Evolutionary conservation across 1,284 basidiomycete genomes (phyloP), one percentile per base, ranked within the genome.

Genomic region (Malassezia psittaci): DNA sequence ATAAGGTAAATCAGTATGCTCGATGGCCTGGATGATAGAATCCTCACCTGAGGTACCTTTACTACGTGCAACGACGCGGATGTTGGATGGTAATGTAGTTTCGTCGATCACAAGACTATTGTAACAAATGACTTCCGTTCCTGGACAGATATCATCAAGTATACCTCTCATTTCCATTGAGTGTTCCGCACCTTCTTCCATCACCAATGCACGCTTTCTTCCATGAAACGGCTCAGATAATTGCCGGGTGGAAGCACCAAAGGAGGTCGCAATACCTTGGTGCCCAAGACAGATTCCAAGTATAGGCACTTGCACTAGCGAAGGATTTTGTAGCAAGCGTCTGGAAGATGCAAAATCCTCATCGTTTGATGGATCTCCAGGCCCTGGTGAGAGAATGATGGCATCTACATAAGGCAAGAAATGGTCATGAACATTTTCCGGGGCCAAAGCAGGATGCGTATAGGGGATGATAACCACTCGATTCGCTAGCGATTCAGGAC

Each of bases 241-340:
- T 54, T 63, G 57, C 3, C 48, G 57, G 24, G 70, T 58, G 12
- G 47, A 51, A 0, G 83, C 90, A 11, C 89, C 90, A 62, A 82
- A 83, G 48, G 85, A 85, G 8, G 86, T 79, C 0, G 83, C 87
- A 35, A 96, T 80, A 56, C 90, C 91, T 74, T 96, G 93, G 52
- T 91, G 82, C 0, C 93, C 93, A 11, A 96, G 80, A 69, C 91
- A 96, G 3, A 96, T 85, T 2, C 88, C 88, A 58, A 91, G 85
- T 40, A 88, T 80, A 1, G 88, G 88, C 1, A 86, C 54, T 34
- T 79, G 65, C 1, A 41, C 52, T 12, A 62, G 53, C 5, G 39
- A 46, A n/a, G 54, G 49, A 10, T 62, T 41, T 21, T 60, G 63
- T 29, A 74, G 60, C 24, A 72, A 49, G 3, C 59, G 51, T 32